Evolutionary conservation across 2,329 filamentous ascomycete species (phyloP), one percentile per base, ranked within the genome.

Genomic region (Neocucurbitaria cava): DNA sequence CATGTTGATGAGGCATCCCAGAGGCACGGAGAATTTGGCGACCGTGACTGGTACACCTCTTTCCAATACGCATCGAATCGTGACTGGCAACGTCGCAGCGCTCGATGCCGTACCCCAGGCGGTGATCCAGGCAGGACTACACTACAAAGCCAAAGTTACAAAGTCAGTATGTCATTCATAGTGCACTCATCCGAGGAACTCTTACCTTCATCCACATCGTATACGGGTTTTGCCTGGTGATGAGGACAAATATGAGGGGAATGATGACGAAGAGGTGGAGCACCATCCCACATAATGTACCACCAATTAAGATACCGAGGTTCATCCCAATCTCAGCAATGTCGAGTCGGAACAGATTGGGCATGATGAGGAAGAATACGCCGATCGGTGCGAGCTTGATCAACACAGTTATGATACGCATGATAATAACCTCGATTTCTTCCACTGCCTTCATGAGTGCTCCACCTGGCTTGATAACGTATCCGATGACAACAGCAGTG

Each of bases 91-190:
- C 1, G 82, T 84, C 6, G 81, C 82, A 11, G 82, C 82, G 1
- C 79, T 82, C 1, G 81, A 83, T 1, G 82, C 81, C 10, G 81
- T 79, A 35, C 82, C 82, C 82, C 82, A 84, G 0, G 81, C 82
- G 1, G 82, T 83, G 46, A 83, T 74, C 82, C 82, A 84, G 0
- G 82, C 81, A 0, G 79, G 79, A 2, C 80, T 80, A 54, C 76
- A 78, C 54, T 26, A 26, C 24, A 26, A 9, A 9, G 5, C 9
- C 24, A 26, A 26, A 26, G 5, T 5, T 26, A 5, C 24, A 9
- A 26, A 26, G 24, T 26, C 9, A 26, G 24, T 26, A 9, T 5
- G 9, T 26, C 5, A 5, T 26, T 9, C 9, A 26, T 26, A 26
- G n/a, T 26, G 24, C 1, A 26, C 9, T 26, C 24, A 9, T 26